These are phyloP conservation scores for Vitis hybrid DNA, from an alignment of 177 flowering plant species.

Conservation along the genomic window DNA sequence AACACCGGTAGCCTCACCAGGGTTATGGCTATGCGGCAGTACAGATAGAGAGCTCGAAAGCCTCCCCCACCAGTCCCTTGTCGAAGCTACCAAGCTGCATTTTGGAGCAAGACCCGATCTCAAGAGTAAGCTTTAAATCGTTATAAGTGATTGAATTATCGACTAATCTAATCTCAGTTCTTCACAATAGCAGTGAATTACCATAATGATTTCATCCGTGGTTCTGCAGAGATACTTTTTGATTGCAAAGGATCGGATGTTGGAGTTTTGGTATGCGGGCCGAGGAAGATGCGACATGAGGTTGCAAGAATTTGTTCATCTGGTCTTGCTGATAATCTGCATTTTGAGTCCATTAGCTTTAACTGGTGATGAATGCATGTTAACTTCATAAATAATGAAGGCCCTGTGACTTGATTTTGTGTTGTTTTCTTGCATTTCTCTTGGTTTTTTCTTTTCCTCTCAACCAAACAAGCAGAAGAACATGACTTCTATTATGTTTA, in stretches of 20 bases:
- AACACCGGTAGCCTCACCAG: conserved; percentile 32
- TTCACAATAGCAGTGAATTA: neutral
- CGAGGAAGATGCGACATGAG: conserved; percentile 58
- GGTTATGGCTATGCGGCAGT: conserved; percentile 17
- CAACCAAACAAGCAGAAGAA: no score
- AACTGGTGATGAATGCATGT: conserved; percentile 41
- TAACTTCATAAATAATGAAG: neutral
- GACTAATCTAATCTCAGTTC: neutral
- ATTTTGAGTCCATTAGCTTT: conserved; percentile 68
- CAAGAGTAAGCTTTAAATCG: conserved; percentile 39
- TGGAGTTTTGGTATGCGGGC: conserved; percentile 67
- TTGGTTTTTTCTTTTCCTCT: no score
- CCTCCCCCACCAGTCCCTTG: conserved; percentile 48
- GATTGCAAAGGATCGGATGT: conserved; percentile 47
- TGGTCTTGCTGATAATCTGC: conserved; percentile 37
- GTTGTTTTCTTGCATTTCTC: no score
- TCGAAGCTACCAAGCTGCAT: conserved; percentile 49
- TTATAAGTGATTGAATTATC: neutral
- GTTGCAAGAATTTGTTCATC: conserved; percentile 64
- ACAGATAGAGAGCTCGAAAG: conserved; percentile 55
- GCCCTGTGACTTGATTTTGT: neutral
- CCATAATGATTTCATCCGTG: neutral
- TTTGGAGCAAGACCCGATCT: conserved; percentile 64
- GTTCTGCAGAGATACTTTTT: conserved; percentile 44
- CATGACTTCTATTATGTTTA: no score